Base-by-base conservation (phyloP, 225 moss, liverwort and hornwort species). In the Sphagnum tenellum region DNA sequence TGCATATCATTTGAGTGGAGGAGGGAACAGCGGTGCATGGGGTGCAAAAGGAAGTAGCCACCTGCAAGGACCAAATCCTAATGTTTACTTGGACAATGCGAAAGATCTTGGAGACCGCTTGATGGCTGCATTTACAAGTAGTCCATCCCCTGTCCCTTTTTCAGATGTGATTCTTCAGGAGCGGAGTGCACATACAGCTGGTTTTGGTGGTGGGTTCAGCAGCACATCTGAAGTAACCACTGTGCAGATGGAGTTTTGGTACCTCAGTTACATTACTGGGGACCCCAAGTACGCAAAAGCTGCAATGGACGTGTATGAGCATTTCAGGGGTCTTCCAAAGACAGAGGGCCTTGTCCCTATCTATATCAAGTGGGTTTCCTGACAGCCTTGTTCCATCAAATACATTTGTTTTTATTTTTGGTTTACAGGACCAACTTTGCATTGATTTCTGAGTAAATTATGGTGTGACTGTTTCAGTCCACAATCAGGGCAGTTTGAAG, bases 261-360 rank as follows among this genome's bases (percentile, higher is more conserved):
- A 86, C 71, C 76, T 98, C 11, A 98, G 92, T 83, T 71, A 81
- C 58, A 61, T 90, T 14, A 85, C 96, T 29, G 90, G 90, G 69
- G 88, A 98, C 77, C 68, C 79, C 6, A 90, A 85, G 64, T 98
- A 98, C 67, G 88, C 78, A 62, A 72, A 78, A 56, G 87, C 87
- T 54, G 88, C 96, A 64, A 90, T 98, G 92, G 78, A 72, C 64
- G 90, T 98, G 60, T 83, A 86, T 72, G 81, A 98, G 72, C 92
- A 98, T 62, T 81, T 92, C 53, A 83, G 79, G 67, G 87, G 87
- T 58, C 92, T 98, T 55, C 83, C 87, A 9, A 98, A 89, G 71
- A 86, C 84, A 45, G 85, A 92, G 77, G 96, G 96, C 59, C 77
- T 98, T 68, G 96, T 98, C n/a, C 96, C 96, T 53, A 98, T 98